Evolutionary conservation across 345 rosid species (phyloP).

Genomic region (Kernera saxatilis): DNA sequence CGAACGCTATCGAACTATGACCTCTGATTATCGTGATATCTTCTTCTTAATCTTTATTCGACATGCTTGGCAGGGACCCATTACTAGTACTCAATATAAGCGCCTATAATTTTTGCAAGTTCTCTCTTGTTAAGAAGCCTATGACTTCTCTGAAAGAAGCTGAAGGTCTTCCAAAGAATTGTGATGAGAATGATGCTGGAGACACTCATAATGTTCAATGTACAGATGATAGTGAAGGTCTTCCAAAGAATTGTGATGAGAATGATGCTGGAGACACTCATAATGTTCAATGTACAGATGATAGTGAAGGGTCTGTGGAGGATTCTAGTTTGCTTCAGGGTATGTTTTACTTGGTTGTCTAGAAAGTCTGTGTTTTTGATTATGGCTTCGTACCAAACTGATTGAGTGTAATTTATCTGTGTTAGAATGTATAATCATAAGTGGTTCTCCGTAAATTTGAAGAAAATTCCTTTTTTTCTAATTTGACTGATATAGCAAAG

Average conservation of each 20-base stretch:
- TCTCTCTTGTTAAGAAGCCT: slow-evolving; percentile 68
- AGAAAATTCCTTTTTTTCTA: neutral
- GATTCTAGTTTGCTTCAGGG: slow-evolving; percentile 36
- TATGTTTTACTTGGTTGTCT: slow-evolving; percentile 25
- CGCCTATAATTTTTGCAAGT: slow-evolving; percentile 91
- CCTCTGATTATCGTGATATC: neutral
- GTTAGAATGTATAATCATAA: neutral
- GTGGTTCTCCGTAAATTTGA: neutral
- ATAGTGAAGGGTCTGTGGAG: slow-evolving; percentile 23
- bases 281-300: slow-evolving; percentile 22
- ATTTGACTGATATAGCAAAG: neutral
- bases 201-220: slow-evolving; percentile 22
- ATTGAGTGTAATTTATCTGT: neutral
- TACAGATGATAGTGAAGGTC: slow-evolving; percentile 24
- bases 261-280: slow-evolving; percentile 21
- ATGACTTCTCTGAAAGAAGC: slow-evolving; percentile 24
- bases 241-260: slow-evolving; percentile 14
- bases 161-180: slow-evolving; percentile 10
- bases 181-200: slow-evolving; percentile 25
- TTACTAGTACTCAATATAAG: slow-evolving; percentile 49
- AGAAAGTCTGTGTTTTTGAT: neutral
- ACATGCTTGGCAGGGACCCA: slow-evolving; percentile 46
- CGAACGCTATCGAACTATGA: neutral
- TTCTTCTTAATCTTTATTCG: neutral
- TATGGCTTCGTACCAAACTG: neutral